A percentile compares a stretch with the other conserved stretches of the same genome.
phyloP scores from a whole-genome alignment of 2,329 filamentous ascomycete species.

The Aschersonia sp. region DNA sequence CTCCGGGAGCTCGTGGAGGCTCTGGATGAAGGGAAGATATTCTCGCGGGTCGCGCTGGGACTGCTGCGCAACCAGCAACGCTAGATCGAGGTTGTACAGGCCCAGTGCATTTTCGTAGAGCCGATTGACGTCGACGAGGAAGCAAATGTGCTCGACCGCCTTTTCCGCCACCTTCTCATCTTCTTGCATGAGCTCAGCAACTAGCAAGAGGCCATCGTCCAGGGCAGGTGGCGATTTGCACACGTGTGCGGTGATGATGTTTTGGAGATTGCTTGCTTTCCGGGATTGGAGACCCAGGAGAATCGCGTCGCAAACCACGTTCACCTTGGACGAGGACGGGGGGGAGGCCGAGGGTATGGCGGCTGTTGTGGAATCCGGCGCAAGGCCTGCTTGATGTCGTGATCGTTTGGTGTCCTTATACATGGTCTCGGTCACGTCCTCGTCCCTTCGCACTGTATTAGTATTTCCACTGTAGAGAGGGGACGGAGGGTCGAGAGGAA shows the following conservation, averaged over 20 bases:
- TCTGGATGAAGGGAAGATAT: conserved; percentile 88
- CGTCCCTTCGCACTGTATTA: conserved; percentile 38
- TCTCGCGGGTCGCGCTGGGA: conserved; percentile 91
- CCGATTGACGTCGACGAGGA: conserved; percentile 83
- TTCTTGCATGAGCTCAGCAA: conserved; percentile 57
- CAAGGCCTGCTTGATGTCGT: conserved; percentile 8
- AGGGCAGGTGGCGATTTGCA: conserved; percentile 87
- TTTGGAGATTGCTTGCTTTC: conserved; percentile 59
- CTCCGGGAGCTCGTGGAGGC: conserved; percentile 59
- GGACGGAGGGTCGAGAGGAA: not conserved
- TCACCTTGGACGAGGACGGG: conserved; percentile 47
- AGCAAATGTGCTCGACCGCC: conserved; percentile 93
- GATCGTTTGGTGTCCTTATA: conserved; percentile 67
- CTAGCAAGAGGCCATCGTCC: conserved; percentile 66
- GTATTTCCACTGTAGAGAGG: too few species aligned
- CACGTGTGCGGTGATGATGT: conserved; percentile 85
- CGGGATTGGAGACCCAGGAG: conserved; percentile 49
- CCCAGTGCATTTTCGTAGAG: conserved; percentile 85
- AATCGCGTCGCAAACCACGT: conserved; percentile 76
- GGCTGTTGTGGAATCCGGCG: conserved; percentile 2
- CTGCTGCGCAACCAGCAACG: conserved; percentile 83
- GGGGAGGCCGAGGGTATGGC: conserved; percentile 8
- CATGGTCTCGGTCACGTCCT: conserved; percentile 87
- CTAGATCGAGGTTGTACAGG: conserved; percentile 80
- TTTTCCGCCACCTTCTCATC: conserved; percentile 63